Evolutionary conservation across 169 alveolate genomes (phyloP).

Genomic region (Amoebophrya sp.): DNA sequence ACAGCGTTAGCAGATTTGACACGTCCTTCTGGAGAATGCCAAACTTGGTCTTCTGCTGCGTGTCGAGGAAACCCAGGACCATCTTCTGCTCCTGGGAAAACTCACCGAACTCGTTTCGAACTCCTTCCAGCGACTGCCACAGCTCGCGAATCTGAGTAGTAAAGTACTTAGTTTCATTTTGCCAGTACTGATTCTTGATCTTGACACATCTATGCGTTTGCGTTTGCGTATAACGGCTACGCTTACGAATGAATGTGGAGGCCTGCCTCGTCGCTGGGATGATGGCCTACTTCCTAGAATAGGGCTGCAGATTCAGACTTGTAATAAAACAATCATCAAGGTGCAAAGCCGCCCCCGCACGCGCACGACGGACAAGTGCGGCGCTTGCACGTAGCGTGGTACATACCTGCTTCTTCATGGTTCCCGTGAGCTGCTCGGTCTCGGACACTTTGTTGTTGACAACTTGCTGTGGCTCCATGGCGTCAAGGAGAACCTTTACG

Average conservation of each 20-base stretch:
- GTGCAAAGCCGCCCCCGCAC: too few species aligned
- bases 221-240: too few species aligned
- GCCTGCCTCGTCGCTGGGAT: too few species aligned
- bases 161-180: too few species aligned
- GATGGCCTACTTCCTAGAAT: too few species aligned
- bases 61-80: not conserved
- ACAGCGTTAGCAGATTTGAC: not conserved
- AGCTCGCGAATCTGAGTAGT: not conserved
- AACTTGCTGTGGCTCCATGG: constrained; percentile 3
- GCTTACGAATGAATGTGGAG: too few species aligned
- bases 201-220: too few species aligned
- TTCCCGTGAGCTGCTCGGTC: not conserved
- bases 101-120: not conserved
- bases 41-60: not conserved
- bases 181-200: too few species aligned
- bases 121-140: not conserved
- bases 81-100: not conserved
- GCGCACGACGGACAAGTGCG: too few species aligned
- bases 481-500: not conserved
- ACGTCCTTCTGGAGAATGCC: not conserved
- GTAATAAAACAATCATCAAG: too few species aligned
- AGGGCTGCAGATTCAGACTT: too few species aligned
- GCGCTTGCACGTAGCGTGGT: too few species aligned
- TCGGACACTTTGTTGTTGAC: not conserved
- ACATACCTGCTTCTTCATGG: not conserved